These are phyloP conservation scores for Amanita polypyramis DNA, from an alignment of 768 basidiomycete genomes.

Conservation along the genomic window DNA sequence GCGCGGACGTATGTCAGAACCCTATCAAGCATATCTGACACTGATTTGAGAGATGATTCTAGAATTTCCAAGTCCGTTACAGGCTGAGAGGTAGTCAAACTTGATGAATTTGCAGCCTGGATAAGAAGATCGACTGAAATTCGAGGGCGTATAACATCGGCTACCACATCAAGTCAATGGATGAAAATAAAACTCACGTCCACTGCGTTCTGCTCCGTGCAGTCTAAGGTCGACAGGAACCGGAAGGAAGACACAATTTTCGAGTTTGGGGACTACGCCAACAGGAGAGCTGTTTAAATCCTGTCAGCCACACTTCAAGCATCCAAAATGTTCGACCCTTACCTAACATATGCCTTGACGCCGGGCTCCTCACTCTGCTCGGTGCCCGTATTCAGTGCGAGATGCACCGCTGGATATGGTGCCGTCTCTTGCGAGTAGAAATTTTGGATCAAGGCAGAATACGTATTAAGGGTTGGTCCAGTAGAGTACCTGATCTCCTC, in stretches of 20 bases:
- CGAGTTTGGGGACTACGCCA: slow-evolving; percentile 80
- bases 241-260: slow-evolving; percentile 92
- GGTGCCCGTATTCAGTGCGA: slow-evolving; percentile 81
- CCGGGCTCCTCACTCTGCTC: slow-evolving; percentile 55
- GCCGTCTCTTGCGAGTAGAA: slow-evolving; percentile 92
- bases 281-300: slow-evolving; percentile 60
- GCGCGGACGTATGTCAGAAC: slow-evolving; percentile 77
- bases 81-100: slow-evolving; percentile 40
- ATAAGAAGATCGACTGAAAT: slow-evolving; percentile 78
- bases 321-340: slow-evolving; percentile 12
- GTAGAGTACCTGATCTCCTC: slow-evolving; percentile 71
- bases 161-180: neutral
- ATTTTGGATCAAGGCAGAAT: slow-evolving; percentile 95
- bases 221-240: slow-evolving; percentile 82
- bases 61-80: slow-evolving; percentile 67
- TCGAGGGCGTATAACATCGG: neutral
- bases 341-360: slow-evolving; percentile 86
- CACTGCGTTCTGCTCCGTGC: slow-evolving; percentile 75
- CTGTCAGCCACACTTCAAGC: slow-evolving; percentile 7
- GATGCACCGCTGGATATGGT: slow-evolving; percentile 82
- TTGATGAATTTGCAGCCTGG: slow-evolving; percentile 33
- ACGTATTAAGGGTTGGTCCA: slow-evolving; percentile 82
- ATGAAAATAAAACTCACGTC: slow-evolving; percentile 45
- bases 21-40: slow-evolving; percentile 73
- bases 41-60: slow-evolving; percentile 58